phyloP scores from a whole-genome alignment of 2,329 filamentous ascomycete species.

The Alternaria panax region DNA sequence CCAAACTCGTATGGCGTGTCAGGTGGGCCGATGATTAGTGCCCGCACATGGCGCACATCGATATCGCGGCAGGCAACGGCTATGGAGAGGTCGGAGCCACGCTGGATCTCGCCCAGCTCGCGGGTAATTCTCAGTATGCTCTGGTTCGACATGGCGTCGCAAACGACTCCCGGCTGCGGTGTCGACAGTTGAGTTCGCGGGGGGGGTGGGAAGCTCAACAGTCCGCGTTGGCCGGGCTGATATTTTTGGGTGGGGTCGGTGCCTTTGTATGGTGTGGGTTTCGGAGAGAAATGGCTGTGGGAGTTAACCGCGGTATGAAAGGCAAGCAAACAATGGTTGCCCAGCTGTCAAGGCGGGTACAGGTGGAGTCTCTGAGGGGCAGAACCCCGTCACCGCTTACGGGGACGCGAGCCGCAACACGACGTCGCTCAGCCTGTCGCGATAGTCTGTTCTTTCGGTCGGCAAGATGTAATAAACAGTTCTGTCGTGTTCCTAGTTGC shows the following conservation, averaged over 20 bases:
- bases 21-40: constrained; percentile 89
- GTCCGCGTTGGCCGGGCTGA: neutral
- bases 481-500: neutral
- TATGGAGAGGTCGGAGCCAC: constrained; percentile 82
- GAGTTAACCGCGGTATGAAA: constrained; percentile 1
- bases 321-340: constrained; percentile 10
- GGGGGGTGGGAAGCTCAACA: neutral
- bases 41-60: constrained; percentile 86
- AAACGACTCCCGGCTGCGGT: constrained; percentile 2
- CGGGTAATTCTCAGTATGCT: constrained; percentile 88
- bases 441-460: constrained; percentile 1
- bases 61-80: constrained; percentile 86
- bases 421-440: constrained; percentile 6
- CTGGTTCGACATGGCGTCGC: constrained; percentile 73
- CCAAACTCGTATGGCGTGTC: constrained; percentile 97
- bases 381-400: constrained; percentile 19
- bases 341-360: constrained; percentile 11
- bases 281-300: neutral
- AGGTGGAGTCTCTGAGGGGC: constrained; percentile 23
- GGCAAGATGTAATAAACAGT: constrained; percentile 23
- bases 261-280: neutral
- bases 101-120: constrained; percentile 86
- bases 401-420: constrained; percentile 16
- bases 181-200: constrained; percentile 1
- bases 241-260: neutral